Base-by-base conservation (phyloP, 345 rosid genomes). In the Bretschneidera sinensis region DNA sequence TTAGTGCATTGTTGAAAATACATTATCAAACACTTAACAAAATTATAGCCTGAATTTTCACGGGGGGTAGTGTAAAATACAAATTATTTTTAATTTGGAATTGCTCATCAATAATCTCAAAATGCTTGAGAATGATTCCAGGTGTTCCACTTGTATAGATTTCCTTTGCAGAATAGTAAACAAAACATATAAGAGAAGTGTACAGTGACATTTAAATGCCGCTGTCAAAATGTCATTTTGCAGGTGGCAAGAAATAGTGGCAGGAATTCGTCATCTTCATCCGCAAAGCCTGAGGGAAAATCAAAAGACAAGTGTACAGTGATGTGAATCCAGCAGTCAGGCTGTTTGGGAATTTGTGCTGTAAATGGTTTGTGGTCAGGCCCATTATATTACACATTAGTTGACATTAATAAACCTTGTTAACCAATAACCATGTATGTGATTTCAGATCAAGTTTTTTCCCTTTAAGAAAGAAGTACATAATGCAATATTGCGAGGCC, bases 271-370 rank as follows among this genome's bases (percentile, higher is more conserved):
- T 55, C 86, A 14, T 54, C 86, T 43, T 61, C 92, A 2, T 65
- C 85, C 1, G 55, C 88, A 15, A 89, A 65, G 77, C 66, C 80
- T 0, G 95, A 87, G 0, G 71, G 82, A 62, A 92, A 89, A 74
- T 58, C 90, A 47, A 88, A 89, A 69, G 89, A 79, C 4, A 89
- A 78, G 74, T 89, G 97, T 74, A 75, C 55, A 62, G 66, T 89
- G 69, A 83, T 89, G 97, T 89, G 79, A 87, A 60, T 65, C 60
- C 54, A 0, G 39, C 17, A 9, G 31, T 43, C 45, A 34, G 48
- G 55, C 56, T 15, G 48, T 23, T 47, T 17, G 52, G 54, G 63
- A 61, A 51, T 45, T 24, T 59, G 53, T 47, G 54, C n/a, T 77
- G 83, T 83, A 83, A 78, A 78, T 82, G 67, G 52, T 59, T 22